Evolutionary conservation across 2,329 filamentous ascomycete species (phyloP).

Genomic region (Colletotrichum sp.): DNA sequence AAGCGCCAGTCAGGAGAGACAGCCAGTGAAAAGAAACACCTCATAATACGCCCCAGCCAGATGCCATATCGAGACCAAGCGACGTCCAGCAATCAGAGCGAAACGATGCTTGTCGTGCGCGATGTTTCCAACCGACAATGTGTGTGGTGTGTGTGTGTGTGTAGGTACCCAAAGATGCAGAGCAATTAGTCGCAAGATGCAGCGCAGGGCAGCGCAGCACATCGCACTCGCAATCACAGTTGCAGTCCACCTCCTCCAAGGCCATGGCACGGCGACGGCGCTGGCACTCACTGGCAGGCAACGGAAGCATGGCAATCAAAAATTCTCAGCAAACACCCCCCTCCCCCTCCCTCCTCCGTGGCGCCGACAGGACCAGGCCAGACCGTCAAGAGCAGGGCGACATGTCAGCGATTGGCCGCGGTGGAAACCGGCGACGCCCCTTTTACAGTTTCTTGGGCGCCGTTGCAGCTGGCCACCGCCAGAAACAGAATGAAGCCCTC

Average conservation of each 20-base stretch:
- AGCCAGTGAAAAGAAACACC: neutral
- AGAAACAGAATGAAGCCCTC: neutral
- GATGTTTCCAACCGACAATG: neutral
- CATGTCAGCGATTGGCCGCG: constrained; percentile 9
- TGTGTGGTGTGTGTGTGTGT: neutral
- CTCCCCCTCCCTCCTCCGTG: neutral
- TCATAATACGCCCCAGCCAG: neutral
- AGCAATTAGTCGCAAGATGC: neutral
- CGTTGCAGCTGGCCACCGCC: constrained; percentile 13
- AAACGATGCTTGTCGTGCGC: neutral
- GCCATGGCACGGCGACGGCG: neutral
- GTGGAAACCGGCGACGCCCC: neutral
- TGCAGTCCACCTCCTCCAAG: neutral
- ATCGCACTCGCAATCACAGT: neutral
- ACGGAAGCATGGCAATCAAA: neutral
- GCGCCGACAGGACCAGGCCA: constrained; percentile 6
- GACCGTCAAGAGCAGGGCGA: constrained; percentile 2
- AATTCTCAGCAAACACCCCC: neutral
- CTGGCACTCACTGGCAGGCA: neutral
- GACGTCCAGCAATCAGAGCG: neutral
- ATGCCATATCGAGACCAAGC: neutral
- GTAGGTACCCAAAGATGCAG: neutral
- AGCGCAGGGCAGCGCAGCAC: neutral
- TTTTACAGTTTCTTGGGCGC: constrained; percentile 6
- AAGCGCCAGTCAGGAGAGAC: neutral